Base-by-base conservation (phyloP, 73 alveolate genomes). In the Paramecium biaurelia region DNA sequence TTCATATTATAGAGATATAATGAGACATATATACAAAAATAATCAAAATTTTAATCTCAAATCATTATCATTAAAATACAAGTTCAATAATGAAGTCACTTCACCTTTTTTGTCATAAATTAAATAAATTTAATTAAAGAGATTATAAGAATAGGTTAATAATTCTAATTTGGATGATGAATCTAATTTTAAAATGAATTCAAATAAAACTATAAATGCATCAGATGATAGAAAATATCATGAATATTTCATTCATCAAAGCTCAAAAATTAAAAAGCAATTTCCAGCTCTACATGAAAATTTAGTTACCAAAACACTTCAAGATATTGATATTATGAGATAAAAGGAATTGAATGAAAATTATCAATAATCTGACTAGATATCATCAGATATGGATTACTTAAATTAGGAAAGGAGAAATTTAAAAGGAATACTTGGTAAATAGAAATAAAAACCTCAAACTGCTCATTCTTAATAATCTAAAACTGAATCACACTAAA, bases 311-410 rank as follows among this genome's bases (percentile, higher is more conserved):
- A 74, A 74, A 74, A 74, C 87, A 20, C 67, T 74, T 0, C 10
- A 74, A 74, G 87, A 74, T 74, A 74, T 74, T 18, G 87, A 74
- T 74, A 15, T 37, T 28, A 74, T 37, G 87, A 74, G 20, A 32
- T 9, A 74, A 20, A 37, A 37, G 14, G 87, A 74, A 41, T 12
- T 74, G 58, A 41, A 74, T 41, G 57, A 74, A 34, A 74, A 74
- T 32, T 74, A 74, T 41, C 28, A 74, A 74, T 26, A 63, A 24
- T 63, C 84, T 23, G 84, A 63, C 9, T 32, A 23, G 12, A 63
- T 63, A 3, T 63, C 84, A 23, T 63, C 84, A 14, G 84, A 63
- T 10, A 30, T 30, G 84, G 84, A 63, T 63, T 63, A 63, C 26
- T 63, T 63, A 30, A 63, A 63, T 63, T 63, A 63, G 10, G 84